Evolutionary conservation across 805 yeast species (phyloP), one percentile per base, ranked within the genome.

Genomic region (Komagataella ulmi): DNA sequence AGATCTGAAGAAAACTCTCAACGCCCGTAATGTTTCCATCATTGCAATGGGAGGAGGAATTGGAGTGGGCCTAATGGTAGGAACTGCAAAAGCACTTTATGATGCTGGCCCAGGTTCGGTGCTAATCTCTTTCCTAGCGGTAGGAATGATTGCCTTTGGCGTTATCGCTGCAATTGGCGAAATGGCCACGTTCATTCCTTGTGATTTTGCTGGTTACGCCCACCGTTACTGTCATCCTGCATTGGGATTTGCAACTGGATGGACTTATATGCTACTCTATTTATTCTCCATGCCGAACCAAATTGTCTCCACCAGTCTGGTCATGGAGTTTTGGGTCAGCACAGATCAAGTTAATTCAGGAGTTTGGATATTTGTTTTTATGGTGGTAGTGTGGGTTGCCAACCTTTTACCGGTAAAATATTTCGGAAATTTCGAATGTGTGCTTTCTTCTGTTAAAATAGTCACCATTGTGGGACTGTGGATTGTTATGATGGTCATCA

Each of bases 101-200:
- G 61, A 70, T 44, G 77, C 77, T 47, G 79, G 80, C 3, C 83
- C 83, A 0, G 81, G 73, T 40, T 76, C 80, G 55, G 62, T 79
- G 49, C 24, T 64, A n/a, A 61, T 56, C 18, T 80, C 82, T 1
- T 79, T 77, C 59, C 72, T 74, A 2, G 61, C 79, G 45, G 75
- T 77, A 48, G 82, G 81, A 19, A 53, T 79, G 18, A 60, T 77
- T 40, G 82, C 80, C 0, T 65, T 78, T 17, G 63, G 75, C 6
- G 76, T 79, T 77, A 75, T 79, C 75, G 74, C 71, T 53, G 68
- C 74, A 36, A 66, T 79, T 56, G 84, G 83, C 44, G 83, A 79
- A 55, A 58, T 79, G 56, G 75, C 80, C 47, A 74, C 83, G 1
- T 57, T 71, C 12, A 76, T 74, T 51, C 83, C 81, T 46, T 68